Conservation (phyloP, 352 stramenopile species). For the Globisporangium parvum region DNA sequence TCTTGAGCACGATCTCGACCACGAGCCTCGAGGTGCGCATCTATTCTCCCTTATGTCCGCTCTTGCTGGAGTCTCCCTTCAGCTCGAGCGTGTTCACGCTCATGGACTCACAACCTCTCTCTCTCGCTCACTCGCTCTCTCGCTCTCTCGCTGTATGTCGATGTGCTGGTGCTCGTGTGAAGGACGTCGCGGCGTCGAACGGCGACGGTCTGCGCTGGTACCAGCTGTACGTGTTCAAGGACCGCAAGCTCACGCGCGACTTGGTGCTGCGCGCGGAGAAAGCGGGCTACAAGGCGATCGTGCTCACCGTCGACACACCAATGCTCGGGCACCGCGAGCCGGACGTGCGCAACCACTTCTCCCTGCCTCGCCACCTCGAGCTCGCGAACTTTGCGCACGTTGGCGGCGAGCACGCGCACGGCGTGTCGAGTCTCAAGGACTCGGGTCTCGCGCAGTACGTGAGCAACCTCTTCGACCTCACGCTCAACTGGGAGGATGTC, state of each 20-base stretch:
- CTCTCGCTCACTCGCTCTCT: too few relatives aligned
- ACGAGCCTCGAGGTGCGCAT: slow-evolving; percentile 77
- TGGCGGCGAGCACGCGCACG: slow-evolving; percentile 55
- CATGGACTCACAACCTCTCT: background rate
- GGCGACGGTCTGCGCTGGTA: slow-evolving; percentile 88
- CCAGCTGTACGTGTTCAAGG: slow-evolving; percentile 96
- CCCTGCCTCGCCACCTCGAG: slow-evolving; percentile 65
- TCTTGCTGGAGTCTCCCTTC: background rate
- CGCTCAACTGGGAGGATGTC: slow-evolving; percentile 92
- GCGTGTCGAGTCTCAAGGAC: slow-evolving; percentile 43
- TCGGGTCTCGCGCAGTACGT: slow-evolving; percentile 48
- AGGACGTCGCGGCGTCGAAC: slow-evolving; percentile 56
- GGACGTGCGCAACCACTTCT: slow-evolving; percentile 93
- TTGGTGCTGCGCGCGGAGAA: slow-evolving; percentile 87
- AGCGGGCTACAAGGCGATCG: slow-evolving; percentile 94
- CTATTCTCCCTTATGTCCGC: background rate
- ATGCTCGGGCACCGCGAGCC: slow-evolving; percentile 94
- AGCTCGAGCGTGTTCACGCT: background rate
- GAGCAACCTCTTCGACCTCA: slow-evolving; percentile 89
- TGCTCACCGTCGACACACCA: slow-evolving; percentile 95
- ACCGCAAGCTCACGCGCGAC: slow-evolving; percentile 87
- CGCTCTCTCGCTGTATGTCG: background rate
- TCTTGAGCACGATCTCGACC: slow-evolving; percentile 91
- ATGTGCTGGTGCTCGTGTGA: background rate
- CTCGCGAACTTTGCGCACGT: slow-evolving; percentile 38